Evolutionary conservation across 768 basidiomycete genomes (phyloP), one percentile per base, ranked within the genome.

Genomic region (Termitomyces eurrhizus): DNA sequence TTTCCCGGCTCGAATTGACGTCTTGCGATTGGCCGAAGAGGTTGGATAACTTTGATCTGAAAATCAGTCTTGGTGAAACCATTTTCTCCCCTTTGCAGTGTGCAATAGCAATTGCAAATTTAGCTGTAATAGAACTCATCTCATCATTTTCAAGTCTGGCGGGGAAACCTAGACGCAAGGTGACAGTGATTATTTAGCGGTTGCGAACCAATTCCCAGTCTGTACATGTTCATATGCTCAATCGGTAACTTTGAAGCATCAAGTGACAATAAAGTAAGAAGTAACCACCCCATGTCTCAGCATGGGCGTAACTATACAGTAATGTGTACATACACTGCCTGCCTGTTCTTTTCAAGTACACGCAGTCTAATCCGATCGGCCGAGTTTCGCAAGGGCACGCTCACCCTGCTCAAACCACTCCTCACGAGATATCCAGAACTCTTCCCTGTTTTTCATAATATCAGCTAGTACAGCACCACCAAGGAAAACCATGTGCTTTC

Each of bases 401-500:
- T 81, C 74, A 36, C 95, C 96, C 73, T 95, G 88, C 75, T 98
- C 96, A 64, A 88, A 88, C 94, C 95, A 98, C 74, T 98, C 95
- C 65, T 93, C 92, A 63, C 90, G 82, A 57, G 93, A 82, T 71
- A 98, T 89, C 96, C 95, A 97, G 79, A 98, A 99, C 69, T 93
- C 92, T 70, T 92, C 85, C 11, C 93, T 85, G 70, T 79, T 82
- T 78, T 96, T 96, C 97, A 98, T 98, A 76, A 98, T 98, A 74
- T 98, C 96, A 2, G 95, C 96, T 35, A 99, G 79, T 6, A 98
- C 96, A n/a, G 94, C 96, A 51, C 97, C 97, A 29, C 97, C 97
- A 8, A 98, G 84, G 88, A 98, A 98, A 41, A 98, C 96, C 95
- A 97, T 97, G 75, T 98, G 96, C 75, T 98, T 98, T 70, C 97